phyloP scores from a whole-genome alignment of 2,329 filamentous ascomycete species.

The Sporothrix brasiliensis region DNA sequence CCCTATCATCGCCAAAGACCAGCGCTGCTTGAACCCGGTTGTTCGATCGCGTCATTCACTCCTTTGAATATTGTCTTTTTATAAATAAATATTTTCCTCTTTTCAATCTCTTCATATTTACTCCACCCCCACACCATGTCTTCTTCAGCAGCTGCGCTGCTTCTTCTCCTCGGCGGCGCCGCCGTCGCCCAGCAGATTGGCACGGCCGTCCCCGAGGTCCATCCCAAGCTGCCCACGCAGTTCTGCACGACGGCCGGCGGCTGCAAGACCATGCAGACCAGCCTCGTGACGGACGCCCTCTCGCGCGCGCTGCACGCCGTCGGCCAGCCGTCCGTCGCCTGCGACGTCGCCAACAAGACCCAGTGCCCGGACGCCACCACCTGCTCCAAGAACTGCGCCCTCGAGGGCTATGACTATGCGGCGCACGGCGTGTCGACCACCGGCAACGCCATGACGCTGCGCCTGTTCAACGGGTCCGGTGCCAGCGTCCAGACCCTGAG shows the following conservation, averaged over 20 bases:
- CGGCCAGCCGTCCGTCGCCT: slow-evolving; percentile 31
- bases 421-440: slow-evolving; percentile 12
- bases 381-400: slow-evolving; percentile 17
- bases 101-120: background rate
- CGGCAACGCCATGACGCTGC: slow-evolving; percentile 20
- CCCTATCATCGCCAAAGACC: slow-evolving; percentile 7
- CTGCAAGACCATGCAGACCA: slow-evolving; percentile 18
- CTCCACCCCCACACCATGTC: background rate
- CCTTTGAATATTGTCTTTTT: background rate
- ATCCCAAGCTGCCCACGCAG: slow-evolving; percentile 24
- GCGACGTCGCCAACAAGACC: slow-evolving; percentile 30
- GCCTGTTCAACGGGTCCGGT: slow-evolving; percentile 33
- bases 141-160: slow-evolving; percentile 31
- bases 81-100: too few species aligned
- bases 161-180: slow-evolving; percentile 28
- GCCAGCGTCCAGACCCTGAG: slow-evolving; percentile 35
- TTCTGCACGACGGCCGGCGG: slow-evolving; percentile 27
- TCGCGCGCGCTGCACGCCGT: background rate
- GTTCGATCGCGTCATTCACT: slow-evolving; percentile 30
- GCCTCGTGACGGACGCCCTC: slow-evolving; percentile 29
- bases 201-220: slow-evolving; percentile 33
- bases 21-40: slow-evolving; percentile 23
- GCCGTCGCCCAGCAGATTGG: slow-evolving; percentile 26
- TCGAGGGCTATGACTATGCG: slow-evolving; percentile 11
- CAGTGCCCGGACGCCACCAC: slow-evolving; percentile 19